Evolutionary conservation across 345 rosid genomes (phyloP).

Genomic region (Dimocarpus longan): DNA sequence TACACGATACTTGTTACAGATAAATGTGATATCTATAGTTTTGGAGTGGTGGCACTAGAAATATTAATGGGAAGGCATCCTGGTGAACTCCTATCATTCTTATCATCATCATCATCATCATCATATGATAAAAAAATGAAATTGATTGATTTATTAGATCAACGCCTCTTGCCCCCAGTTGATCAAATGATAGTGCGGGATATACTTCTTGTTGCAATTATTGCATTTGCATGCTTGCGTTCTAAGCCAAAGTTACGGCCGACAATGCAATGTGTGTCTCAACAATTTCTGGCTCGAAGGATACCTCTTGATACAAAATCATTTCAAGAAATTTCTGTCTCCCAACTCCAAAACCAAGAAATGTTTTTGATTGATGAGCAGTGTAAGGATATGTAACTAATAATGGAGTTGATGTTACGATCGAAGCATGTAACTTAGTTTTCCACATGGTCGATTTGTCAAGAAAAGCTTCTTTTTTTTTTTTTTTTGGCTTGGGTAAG

Average conservation of each 20-base stretch:
- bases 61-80: conserved; percentile 22
- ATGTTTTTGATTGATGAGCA: background rate
- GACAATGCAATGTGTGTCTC: conserved; percentile 14
- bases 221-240: conserved; percentile 24
- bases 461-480: too few relatives aligned
- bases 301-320: background rate
- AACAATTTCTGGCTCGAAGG: background rate
- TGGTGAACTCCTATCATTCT: conserved; percentile 8
- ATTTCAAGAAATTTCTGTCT: background rate
- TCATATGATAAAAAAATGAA: background rate
- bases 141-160: conserved; percentile 16
- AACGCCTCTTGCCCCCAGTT: background rate
- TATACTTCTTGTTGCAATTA: background rate
- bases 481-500: too few relatives aligned
- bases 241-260: conserved; percentile 15
- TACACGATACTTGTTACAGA: background rate
- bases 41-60: conserved; percentile 22
- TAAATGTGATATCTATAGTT: conserved; percentile 23
- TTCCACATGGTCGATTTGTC: too few relatives aligned
- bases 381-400: too few relatives aligned
- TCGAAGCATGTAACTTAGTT: too few relatives aligned
- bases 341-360: background rate
- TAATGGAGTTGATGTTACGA: too few relatives aligned
- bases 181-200: background rate
- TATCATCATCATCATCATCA: background rate